Evolutionary conservation across 768 basidiomycete species (phyloP), one percentile per base, ranked within the genome.

Genomic region (Sporobolomyces roseus): DNA sequence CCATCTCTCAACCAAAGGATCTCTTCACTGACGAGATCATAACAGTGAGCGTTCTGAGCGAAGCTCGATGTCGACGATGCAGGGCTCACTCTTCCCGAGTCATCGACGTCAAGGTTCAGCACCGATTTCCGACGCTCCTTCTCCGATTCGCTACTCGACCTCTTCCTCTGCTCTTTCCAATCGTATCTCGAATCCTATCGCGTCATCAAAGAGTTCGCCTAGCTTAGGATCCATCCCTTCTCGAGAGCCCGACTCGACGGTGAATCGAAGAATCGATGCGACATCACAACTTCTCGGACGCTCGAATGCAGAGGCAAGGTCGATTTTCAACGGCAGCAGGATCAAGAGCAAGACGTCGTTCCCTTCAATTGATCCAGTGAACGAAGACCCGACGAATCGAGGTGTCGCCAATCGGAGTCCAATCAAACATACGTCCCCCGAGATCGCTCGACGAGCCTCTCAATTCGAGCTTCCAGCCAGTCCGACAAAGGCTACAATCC

Each of bases 51-150:
- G 38, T 23, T 64, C 62, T 1, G 67, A 69, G 33, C 48, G 58
- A 23, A 60, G 58, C 45, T 64, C 67, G 8, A 51, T 68, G 16
- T 68, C 66, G 38, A 68, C 61, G 4, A 50, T 45, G 66, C 66
- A 41, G 8, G 66, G 61, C 30, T 61, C 59, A 19, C 12, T 56
- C 53, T 38, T 16, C 4, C 51, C 35, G n/a, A 48, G 41, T 12
- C 58, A 51, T 8, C 32, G 13, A 45, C 53, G 66, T 14, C 41
- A 45, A 17, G 29, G 8, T 30, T 55, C 66, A 25, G 27, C 36
- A 25, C 61, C 53, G 5, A 30, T 17, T n/a, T 32, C 63, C 63
- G 14, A 17, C 45, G 23, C 21, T 48, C 32, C 23, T 6, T 6
- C 55, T 36, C 16, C 46, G 36, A 16, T 10, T 16, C 35, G 6